Evolutionary conservation across 2,329 filamentous ascomycete species (phyloP), one percentile per base, ranked within the genome.

Genomic region (Pseudocercospora fijiensis): DNA sequence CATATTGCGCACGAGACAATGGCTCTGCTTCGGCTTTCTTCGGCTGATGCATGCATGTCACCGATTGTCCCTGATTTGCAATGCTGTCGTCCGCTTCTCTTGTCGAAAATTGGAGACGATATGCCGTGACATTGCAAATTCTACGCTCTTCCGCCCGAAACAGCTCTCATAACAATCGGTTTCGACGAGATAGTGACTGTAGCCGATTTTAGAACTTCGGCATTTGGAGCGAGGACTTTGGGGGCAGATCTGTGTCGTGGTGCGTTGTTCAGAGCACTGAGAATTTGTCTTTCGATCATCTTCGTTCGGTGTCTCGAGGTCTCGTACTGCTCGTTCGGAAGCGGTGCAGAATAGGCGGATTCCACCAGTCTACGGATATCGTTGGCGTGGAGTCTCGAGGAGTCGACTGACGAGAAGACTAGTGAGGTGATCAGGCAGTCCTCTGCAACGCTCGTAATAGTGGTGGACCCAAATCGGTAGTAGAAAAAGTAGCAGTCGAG

Each of bases 401-500:
- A 41, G 22, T 61, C 60, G 26, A 58, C 59, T 6, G 41, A 24
- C 5, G 63, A 65, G 9, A 65, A 51, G 8, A 65, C 52, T 11
- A 65, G 45, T 4, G 63, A 65, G 0, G 63, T 62, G n/a, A 65
- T 58, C 26, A 65, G 45, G 18, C 63, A 62, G n/a, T 65, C 61
- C 1, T 61, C 56, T 27, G 58, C 33, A 22, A 65, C 58, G 13
- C 30, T 47, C 1, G 30, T 28, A 8, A 62, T 51, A 9, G 57
- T 43, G 22, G 30, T 52, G 33, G 55, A 62, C 28, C 51, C 53
- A 24, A 65, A 65, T 26, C 58, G 53, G 55, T 65, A 65, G 59
- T 65, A 65, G 59, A 65, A 65, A 43, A 65, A 58, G 56, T 62
- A 65, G 49, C 59, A 62, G 51, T 65, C 63, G 37, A 65, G 58